Conservation (phyloP, 2,329 filamentous ascomycete species). For the Hypoxylon sp. region DNA sequence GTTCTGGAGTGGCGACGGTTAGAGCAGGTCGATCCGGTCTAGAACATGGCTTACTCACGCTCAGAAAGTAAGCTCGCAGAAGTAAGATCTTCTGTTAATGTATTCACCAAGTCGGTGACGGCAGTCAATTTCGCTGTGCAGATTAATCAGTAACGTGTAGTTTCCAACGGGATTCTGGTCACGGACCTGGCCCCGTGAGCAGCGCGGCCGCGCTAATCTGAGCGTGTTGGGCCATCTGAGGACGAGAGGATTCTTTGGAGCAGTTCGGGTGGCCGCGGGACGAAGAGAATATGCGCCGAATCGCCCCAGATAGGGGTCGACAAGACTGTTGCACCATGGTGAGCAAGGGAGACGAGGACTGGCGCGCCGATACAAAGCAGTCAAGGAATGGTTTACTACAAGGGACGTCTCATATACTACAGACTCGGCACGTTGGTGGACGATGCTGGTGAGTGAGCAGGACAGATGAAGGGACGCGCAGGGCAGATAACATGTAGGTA, state of each 20-base stretch:
- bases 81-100: conserved; percentile 68
- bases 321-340: conserved; percentile 33
- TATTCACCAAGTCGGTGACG: conserved; percentile 69
- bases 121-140: conserved; percentile 70
- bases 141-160: conserved; percentile 17
- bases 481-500: background rate
- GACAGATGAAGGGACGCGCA: conserved; percentile 9
- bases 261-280: conserved; percentile 14
- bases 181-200: conserved; percentile 54
- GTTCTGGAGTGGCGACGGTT: conserved; percentile 57
- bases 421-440: background rate
- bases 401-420: conserved; percentile 7
- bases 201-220: conserved; percentile 32
- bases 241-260: conserved; percentile 4
- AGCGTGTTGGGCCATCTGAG: conserved; percentile 33
- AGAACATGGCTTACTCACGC: conserved; percentile 56
- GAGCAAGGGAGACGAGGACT: conserved; percentile 16
- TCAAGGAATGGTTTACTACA: background rate
- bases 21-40: background rate
- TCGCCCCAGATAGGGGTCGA: conserved; percentile 5
- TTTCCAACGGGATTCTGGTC: background rate
- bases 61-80: conserved; percentile 64
- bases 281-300: conserved; percentile 33
- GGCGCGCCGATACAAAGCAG: background rate
- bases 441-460: background rate